Evolutionary conservation across 345 rosid species (phyloP).

Genomic region (Geranium rotundifolium): DNA sequence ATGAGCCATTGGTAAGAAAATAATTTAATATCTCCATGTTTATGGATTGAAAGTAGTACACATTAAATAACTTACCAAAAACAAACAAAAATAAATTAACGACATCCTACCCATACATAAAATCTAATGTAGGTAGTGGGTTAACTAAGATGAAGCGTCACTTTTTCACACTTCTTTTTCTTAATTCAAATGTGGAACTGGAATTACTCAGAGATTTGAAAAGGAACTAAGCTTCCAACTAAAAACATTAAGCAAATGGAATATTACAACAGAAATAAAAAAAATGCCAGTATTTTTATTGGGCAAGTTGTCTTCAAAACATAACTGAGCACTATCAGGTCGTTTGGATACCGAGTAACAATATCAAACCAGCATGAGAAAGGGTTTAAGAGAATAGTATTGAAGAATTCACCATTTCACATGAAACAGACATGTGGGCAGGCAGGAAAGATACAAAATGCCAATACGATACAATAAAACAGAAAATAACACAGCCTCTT

Average conservation of each 20-base stretch:
- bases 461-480: not conserved
- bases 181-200: not conserved
- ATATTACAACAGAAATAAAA: too few relatives aligned
- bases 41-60: too few relatives aligned
- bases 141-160: not conserved
- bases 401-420: not conserved
- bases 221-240: not conserved
- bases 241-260: too few relatives aligned
- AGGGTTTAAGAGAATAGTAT: not conserved
- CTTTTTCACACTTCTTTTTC: not conserved
- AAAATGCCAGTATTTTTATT: not conserved
- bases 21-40: not conserved
- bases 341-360: not conserved
- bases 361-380: not conserved
- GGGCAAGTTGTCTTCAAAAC: not conserved
- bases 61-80: not conserved
- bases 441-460: not conserved
- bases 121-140: not conserved
- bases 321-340: not conserved
- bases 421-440: not conserved
- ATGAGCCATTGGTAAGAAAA: conserved; percentile 13
- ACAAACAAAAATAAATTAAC: not conserved
- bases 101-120: not conserved
- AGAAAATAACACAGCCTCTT: not conserved
- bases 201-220: not conserved